Conservation (phyloP, 768 basidiomycete species). For the Sporobolomyces pararoseus region DNA sequence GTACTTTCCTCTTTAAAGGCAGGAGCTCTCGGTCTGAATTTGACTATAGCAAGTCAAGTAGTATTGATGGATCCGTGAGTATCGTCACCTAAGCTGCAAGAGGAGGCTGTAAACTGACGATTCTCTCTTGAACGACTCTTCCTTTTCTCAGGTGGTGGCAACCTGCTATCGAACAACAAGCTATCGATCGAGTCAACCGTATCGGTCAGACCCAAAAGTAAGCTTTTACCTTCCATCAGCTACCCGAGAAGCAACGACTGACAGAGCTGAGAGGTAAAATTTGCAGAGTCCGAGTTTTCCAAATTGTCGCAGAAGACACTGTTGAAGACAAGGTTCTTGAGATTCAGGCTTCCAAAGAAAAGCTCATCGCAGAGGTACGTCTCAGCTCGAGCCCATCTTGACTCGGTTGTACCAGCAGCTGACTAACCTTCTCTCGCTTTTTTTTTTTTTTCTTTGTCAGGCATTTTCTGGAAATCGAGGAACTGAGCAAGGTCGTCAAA, state of each 20-base stretch:
- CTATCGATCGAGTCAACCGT: slow-evolving; percentile 45
- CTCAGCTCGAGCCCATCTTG: background rate
- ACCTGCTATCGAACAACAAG: slow-evolving; percentile 43
- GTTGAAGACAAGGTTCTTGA: slow-evolving; percentile 44
- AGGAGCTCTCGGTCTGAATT: slow-evolving; percentile 45
- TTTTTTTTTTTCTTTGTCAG: background rate
- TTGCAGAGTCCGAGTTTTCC: slow-evolving; percentile 34
- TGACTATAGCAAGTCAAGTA: slow-evolving; percentile 43
- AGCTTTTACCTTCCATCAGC: slow-evolving; percentile 1
- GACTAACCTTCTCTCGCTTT: background rate
- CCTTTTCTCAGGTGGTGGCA: slow-evolving; percentile 41
- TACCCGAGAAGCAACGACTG: background rate
- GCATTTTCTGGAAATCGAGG: slow-evolving; percentile 28
- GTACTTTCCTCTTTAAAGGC: slow-evolving; percentile 8
- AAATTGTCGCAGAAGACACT: slow-evolving; percentile 44
- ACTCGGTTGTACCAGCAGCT: no score
- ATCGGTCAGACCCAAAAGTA: slow-evolving; percentile 43
- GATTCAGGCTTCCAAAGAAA: slow-evolving; percentile 44
- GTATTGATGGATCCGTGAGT: slow-evolving; percentile 45
- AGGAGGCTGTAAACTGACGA: background rate
- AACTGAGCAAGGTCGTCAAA: slow-evolving; percentile 11
- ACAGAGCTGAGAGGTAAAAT: background rate
- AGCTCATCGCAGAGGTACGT: slow-evolving; percentile 39
- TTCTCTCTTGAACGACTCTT: background rate
- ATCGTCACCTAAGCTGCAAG: no score